phyloP scores from a whole-genome alignment of 306 rosid genomes.

The Casuarina equisetifolia region DNA sequence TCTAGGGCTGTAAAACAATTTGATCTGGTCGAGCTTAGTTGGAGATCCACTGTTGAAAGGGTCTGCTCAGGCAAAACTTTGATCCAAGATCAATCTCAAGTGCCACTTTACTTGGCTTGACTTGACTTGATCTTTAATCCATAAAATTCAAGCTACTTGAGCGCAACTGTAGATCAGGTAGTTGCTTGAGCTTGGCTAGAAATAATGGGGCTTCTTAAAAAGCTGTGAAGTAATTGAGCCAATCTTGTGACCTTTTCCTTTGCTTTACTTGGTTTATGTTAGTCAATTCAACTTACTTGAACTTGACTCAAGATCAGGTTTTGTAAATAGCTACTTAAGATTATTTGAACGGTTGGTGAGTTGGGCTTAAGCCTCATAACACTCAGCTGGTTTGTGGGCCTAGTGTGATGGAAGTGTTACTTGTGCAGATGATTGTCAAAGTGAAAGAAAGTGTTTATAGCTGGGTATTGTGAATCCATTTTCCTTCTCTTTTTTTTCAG shows the following conservation, averaged over 20 bases:
- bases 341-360: not conserved
- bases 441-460: not conserved
- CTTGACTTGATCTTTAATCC: not conserved
- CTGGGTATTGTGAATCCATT: too few relatives aligned
- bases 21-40: not conserved
- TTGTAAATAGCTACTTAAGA: not conserved
- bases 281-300: not conserved
- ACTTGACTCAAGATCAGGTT: not conserved
- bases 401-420: too few relatives aligned
- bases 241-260: not conserved
- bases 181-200: not conserved
- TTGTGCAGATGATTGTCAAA: not conserved
- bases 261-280: not conserved
- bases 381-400: not conserved
- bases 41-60: not conserved
- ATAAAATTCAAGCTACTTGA: not conserved
- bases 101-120: not conserved
- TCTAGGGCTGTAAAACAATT: not conserved
- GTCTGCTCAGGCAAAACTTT: not conserved
- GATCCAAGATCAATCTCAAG: not conserved
- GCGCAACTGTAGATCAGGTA: not conserved
- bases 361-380: not conserved
- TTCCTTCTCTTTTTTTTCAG: too few relatives aligned
- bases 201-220: not conserved
- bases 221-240: not conserved